These are phyloP conservation scores for Saccharum hybrid DNA, from an alignment of 202 grass and related monocot genomes.

Conservation along the genomic window DNA sequence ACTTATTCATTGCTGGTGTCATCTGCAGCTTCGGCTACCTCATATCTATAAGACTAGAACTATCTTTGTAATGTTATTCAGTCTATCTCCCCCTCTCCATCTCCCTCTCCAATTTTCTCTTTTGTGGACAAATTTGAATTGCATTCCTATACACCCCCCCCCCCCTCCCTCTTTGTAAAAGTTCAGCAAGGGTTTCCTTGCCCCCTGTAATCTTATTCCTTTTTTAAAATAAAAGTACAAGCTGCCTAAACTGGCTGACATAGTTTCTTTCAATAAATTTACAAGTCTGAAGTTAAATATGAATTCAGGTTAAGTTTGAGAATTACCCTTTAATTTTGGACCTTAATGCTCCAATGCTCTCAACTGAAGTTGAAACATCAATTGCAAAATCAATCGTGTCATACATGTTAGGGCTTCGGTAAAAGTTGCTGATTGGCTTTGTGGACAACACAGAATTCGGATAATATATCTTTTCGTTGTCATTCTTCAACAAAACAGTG, in stretches of 20 bases:
- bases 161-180: background rate
- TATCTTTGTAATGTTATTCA: background rate
- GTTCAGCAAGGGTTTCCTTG: background rate
- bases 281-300: background rate
- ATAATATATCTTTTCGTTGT: slow-evolving; percentile 96
- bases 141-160: background rate
- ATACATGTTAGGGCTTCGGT: slow-evolving; percentile 92
- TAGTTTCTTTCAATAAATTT: background rate
- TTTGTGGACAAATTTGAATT: background rate
- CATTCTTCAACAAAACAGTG: slow-evolving; percentile 81
- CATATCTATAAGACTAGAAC: background rate
- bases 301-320: background rate
- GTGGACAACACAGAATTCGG: slow-evolving; percentile 84
- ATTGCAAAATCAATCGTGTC: slow-evolving; percentile 75
- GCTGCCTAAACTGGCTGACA: background rate
- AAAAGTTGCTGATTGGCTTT: slow-evolving; percentile 97
- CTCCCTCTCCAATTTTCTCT: background rate
- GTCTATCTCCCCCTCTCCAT: background rate
- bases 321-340: slow-evolving; percentile 84
- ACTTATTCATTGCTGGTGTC: background rate
- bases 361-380: slow-evolving; percentile 72
- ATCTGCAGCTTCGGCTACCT: background rate
- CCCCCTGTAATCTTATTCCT: background rate
- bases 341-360: slow-evolving; percentile 73
- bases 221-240: background rate